Conservation (phyloP, 768 basidiomycete genomes). For the Tulasnella sp. region DNA sequence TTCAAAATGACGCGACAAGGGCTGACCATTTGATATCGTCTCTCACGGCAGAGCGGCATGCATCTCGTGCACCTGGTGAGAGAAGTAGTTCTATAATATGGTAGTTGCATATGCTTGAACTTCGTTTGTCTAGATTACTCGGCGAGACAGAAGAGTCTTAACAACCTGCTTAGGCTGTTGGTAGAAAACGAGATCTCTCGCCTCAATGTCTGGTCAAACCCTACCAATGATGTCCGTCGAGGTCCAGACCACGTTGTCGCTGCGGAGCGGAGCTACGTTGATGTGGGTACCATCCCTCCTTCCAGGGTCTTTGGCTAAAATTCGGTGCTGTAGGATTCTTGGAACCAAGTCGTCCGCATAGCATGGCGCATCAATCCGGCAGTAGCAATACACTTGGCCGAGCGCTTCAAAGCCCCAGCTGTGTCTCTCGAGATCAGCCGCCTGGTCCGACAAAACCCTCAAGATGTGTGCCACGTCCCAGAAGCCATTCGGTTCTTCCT, state of each 20-base stretch:
- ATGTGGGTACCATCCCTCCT: conserved; percentile 34
- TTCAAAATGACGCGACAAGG: conserved; percentile 61
- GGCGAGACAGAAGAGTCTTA: conserved; percentile 49
- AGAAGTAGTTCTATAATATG: conserved; percentile 1
- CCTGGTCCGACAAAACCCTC: conserved; percentile 59
- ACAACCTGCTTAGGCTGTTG: conserved; percentile 65
- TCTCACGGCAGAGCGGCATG: conserved; percentile 26
- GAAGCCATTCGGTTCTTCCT: conserved; percentile 74
- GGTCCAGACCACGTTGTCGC: conserved; percentile 45
- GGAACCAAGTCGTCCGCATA: conserved; percentile 55
- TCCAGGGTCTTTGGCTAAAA: background rate
- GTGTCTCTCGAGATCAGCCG: conserved; percentile 62
- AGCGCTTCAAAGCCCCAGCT: conserved; percentile 64
- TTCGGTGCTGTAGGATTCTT: conserved; percentile 37
- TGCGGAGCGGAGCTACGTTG: conserved; percentile 45
- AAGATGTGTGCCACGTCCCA: conserved; percentile 55
- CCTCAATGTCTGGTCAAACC: conserved; percentile 82
- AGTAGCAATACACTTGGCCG: conserved; percentile 69
- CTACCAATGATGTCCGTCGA: conserved; percentile 59
- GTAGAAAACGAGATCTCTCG: conserved; percentile 85
- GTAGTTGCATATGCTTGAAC: conserved; percentile 12
- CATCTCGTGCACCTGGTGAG: background rate
- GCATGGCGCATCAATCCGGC: conserved; percentile 77
- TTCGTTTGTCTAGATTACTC: conserved; percentile 37
- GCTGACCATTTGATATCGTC: conserved; percentile 29